These are phyloP conservation scores for Atalantia buxifolia DNA, from an alignment of 345 rosid genomes.

Conservation along the genomic window DNA sequence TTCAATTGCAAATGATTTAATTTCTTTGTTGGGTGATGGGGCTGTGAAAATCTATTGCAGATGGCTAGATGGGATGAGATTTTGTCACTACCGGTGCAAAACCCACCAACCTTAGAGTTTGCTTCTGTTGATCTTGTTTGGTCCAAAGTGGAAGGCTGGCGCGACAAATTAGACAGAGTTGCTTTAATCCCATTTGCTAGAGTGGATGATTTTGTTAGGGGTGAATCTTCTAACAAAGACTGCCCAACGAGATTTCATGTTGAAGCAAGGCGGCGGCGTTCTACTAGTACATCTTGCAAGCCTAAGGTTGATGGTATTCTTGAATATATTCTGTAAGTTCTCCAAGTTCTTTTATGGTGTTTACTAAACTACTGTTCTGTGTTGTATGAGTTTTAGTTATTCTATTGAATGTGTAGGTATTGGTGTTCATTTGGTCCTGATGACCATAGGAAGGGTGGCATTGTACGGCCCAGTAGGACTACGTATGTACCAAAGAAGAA, in stretches of 20 bases:
- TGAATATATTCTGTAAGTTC: slow-evolving; percentile 88
- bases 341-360: slow-evolving; percentile 13
- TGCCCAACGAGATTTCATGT: slow-evolving; percentile 96
- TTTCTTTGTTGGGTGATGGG: neutral
- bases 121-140: slow-evolving; percentile 76
- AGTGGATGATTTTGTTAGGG: slow-evolving; percentile 92
- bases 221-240: slow-evolving; percentile 76
- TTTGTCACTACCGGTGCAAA: slow-evolving; percentile 87
- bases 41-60: slow-evolving; percentile 27
- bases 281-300: slow-evolving; percentile 54
- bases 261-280: slow-evolving; percentile 80
- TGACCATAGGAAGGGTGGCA: slow-evolving; percentile 86
- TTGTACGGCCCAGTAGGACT: slow-evolving; percentile 82
- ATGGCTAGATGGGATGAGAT: slow-evolving; percentile 99
- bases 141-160: slow-evolving; percentile 97
- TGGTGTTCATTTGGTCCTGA: slow-evolving; percentile 99
- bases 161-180: slow-evolving; percentile 84
- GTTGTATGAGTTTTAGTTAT: slow-evolving; percentile 7
- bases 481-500: slow-evolving; percentile 78
- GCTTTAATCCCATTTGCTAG: slow-evolving; percentile 88
- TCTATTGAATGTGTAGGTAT: slow-evolving; percentile 51
- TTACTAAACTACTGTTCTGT: neutral
- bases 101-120: slow-evolving; percentile 75
- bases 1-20: neutral
- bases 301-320: slow-evolving; percentile 94